These are phyloP conservation scores for Naegleria lovaniensis DNA, from an alignment of 208 protist genomes.

Conservation along the genomic window DNA sequence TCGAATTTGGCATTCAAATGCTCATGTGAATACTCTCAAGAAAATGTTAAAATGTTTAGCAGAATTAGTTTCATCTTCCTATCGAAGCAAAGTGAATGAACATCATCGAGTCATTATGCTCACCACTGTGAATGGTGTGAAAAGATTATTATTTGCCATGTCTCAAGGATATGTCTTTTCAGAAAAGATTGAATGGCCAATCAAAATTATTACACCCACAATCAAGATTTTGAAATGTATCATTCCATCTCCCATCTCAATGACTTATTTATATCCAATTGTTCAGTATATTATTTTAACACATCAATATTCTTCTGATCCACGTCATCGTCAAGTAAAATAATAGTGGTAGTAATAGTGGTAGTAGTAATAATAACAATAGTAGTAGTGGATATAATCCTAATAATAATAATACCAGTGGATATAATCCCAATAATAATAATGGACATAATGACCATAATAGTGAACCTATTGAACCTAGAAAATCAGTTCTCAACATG, in stretches of 20 bases:
- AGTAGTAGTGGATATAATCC: no score
- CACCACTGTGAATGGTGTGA: neutral
- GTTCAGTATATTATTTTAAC: constrained; percentile 8
- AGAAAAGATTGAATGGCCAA: neutral
- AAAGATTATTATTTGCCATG: neutral
- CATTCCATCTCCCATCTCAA: neutral
- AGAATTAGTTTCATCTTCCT: neutral
- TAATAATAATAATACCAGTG: no score
- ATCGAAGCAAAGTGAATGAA: neutral
- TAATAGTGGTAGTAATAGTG: no score
- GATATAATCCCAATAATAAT: no score
- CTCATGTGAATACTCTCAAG: neutral
- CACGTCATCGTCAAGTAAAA: no score
- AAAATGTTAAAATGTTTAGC: constrained; percentile 2
- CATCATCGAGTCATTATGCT: neutral
- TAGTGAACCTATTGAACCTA: neutral
- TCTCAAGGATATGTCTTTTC: neutral
- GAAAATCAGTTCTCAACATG: neutral
- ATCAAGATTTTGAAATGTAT: neutral
- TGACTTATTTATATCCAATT: neutral
- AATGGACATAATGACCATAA: neutral
- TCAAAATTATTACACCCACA: neutral
- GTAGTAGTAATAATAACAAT: no score
- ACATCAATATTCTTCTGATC: neutral
- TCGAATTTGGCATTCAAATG: neutral